Conservation (phyloP, 2,329 filamentous ascomycete species). For the Alternaria brassicae region DNA sequence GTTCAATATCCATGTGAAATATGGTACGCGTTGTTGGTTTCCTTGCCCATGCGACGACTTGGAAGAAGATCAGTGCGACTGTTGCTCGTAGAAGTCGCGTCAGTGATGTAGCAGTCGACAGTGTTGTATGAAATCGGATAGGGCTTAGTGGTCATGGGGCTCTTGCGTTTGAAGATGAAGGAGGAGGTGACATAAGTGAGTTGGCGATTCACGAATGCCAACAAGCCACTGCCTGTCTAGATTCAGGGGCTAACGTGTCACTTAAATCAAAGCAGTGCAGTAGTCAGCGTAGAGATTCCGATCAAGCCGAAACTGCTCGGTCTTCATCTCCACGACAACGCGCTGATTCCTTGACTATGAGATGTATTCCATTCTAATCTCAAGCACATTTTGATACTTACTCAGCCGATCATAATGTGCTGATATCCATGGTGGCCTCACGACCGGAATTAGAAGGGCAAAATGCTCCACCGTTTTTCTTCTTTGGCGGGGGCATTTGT, state of each 20-base stretch:
- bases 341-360: too few species aligned
- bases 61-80: constrained; percentile 14
- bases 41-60: constrained; percentile 13
- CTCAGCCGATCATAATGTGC: too few species aligned
- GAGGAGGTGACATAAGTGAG: background rate
- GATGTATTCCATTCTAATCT: too few species aligned
- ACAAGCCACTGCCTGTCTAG: background rate
- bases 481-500: too few species aligned
- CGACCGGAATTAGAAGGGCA: too few species aligned
- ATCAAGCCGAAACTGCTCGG: too few species aligned
- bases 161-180: background rate
- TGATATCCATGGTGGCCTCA: too few species aligned
- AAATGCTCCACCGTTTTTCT: too few species aligned
- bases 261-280: background rate
- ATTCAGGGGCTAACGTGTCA: background rate
- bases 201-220: background rate
- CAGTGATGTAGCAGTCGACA: too few species aligned
- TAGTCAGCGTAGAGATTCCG: too few species aligned
- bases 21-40: constrained; percentile 3
- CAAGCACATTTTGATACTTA: too few species aligned
- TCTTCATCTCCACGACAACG: too few species aligned
- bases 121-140: background rate
- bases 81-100: background rate
- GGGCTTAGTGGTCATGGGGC: background rate
- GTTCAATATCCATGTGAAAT: background rate